Conservation (phyloP, 2,329 filamentous ascomycete genomes). For the Eutypa lata region DNA sequence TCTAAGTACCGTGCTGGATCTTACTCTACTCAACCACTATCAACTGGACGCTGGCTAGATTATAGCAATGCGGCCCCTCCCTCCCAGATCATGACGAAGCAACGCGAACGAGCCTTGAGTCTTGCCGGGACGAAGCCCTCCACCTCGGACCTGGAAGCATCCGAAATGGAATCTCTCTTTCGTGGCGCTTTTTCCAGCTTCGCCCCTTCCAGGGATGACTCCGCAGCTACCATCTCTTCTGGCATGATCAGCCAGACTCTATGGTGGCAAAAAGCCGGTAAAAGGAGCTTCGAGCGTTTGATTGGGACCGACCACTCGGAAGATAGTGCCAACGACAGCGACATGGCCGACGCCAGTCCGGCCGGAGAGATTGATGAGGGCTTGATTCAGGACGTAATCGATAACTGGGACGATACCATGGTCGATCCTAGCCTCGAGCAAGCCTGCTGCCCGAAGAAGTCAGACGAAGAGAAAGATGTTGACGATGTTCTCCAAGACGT, state of each 20-base stretch:
- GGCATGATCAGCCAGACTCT: conserved; percentile 61
- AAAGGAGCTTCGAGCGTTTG: conserved; percentile 61
- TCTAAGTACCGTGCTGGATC: conserved; percentile 51
- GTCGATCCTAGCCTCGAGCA: conserved; percentile 58
- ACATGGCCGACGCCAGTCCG: conserved; percentile 24
- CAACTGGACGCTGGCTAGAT: conserved; percentile 68
- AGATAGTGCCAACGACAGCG: conserved; percentile 32
- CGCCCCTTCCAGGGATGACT: conserved; percentile 72
- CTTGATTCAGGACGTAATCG: conserved; percentile 51
- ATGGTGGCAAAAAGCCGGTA: conserved; percentile 74
- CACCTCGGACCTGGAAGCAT: conserved; percentile 53
- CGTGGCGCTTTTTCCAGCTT: conserved; percentile 77
- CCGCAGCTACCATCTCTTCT: conserved; percentile 66
- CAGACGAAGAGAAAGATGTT: conserved; percentile 55
- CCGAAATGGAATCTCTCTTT: conserved; percentile 72
- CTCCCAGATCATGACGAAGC: conserved; percentile 56
- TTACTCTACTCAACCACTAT: conserved; percentile 65
- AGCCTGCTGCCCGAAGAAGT: conserved; percentile 46
- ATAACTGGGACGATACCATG: conserved; percentile 55
- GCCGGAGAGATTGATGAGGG: conserved; percentile 47
- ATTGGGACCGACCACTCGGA: conserved; percentile 48
- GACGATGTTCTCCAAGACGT: conserved; percentile 72
- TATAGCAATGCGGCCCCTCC: conserved; percentile 61
- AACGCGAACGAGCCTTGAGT: conserved; percentile 70
- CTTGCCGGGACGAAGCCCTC: conserved; percentile 58